phyloP scores from a whole-genome alignment of 2,329 filamentous ascomycete species.

The Pestalotiopsis sp. region DNA sequence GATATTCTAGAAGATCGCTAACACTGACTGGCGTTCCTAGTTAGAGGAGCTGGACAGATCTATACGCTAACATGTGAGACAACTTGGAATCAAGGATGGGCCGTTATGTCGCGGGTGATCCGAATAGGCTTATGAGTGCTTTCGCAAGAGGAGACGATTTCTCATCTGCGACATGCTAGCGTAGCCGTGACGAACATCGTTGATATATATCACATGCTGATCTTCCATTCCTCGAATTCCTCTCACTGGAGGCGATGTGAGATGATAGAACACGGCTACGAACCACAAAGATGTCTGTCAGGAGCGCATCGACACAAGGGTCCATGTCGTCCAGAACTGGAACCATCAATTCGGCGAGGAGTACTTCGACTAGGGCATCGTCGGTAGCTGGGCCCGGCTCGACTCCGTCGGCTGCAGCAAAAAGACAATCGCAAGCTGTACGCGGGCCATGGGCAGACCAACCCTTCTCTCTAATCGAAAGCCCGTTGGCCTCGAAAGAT shows the following conservation, averaged over 20 bases:
- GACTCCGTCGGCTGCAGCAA: neutral
- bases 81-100: neutral
- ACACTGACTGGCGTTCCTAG: neutral
- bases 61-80: neutral
- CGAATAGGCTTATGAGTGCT: neutral
- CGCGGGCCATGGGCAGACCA: conserved; percentile 30
- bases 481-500: conserved; percentile 22
- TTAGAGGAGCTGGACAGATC: neutral
- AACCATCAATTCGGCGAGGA: neutral
- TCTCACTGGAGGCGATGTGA: neutral
- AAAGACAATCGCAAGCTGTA: neutral
- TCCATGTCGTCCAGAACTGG: neutral
- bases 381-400: neutral
- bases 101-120: neutral
- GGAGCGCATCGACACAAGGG: neutral
- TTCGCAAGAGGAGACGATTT: neutral
- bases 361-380: neutral
- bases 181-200: neutral
- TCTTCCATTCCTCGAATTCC: neutral
- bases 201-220: neutral
- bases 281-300: neutral
- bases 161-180: neutral
- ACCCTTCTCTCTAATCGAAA: conserved; percentile 32
- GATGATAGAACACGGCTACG: neutral
- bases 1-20: neutral